Evolutionary conservation across 2,329 filamentous ascomycete species (phyloP).

Genomic region (Cytospora piceae): DNA sequence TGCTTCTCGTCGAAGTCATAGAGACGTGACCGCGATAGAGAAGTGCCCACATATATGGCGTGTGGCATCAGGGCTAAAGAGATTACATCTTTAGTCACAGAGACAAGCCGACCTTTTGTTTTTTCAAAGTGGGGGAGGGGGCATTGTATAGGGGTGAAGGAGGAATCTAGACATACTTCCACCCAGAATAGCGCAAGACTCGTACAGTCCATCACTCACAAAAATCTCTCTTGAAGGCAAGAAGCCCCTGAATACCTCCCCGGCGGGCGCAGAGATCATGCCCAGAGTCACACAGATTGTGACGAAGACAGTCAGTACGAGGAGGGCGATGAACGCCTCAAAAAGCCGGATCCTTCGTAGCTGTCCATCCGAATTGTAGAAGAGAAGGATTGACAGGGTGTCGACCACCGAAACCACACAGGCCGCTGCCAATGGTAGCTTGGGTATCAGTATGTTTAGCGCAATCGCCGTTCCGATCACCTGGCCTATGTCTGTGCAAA

Average conservation of each 20-base stretch:
- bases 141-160: neutral
- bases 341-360: conserved; percentile 62
- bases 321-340: conserved; percentile 60
- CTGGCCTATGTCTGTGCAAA: conserved; percentile 68
- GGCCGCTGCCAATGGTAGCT: conserved; percentile 65
- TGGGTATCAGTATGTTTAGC: conserved; percentile 63
- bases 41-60: conserved; percentile 66
- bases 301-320: conserved; percentile 64
- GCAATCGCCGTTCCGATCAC: conserved; percentile 72
- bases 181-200: conserved; percentile 72
- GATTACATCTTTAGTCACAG: neutral
- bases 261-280: conserved; percentile 55
- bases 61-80: conserved; percentile 63
- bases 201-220: conserved; percentile 59
- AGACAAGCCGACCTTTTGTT: neutral
- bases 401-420: conserved; percentile 69
- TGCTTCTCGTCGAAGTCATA: conserved; percentile 62
- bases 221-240: conserved; percentile 62
- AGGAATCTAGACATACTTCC: conserved; percentile 47
- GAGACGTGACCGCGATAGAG: conserved; percentile 66
- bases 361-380: conserved; percentile 61
- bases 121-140: too few relatives aligned
- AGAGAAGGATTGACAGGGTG: conserved; percentile 67
- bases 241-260: conserved; percentile 65
- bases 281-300: conserved; percentile 70